Evolutionary conservation across 1,284 basidiomycete genomes (phyloP), one percentile per base, ranked within the genome.

Genomic region (Mrakiaceae sp.): DNA sequence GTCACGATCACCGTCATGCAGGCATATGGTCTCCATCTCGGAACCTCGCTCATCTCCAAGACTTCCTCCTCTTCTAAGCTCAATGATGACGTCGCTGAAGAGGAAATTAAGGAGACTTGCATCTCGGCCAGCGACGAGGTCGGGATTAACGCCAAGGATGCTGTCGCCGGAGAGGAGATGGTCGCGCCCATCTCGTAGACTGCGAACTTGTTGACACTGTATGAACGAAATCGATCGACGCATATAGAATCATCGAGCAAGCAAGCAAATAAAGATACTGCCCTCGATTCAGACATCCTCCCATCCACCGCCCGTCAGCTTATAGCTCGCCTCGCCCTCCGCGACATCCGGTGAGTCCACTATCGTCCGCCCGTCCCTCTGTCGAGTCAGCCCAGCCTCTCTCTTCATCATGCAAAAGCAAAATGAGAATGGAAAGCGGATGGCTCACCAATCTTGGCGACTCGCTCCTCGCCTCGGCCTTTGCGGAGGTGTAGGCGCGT

Each of bases 401-500:
- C 11, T 51, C 11, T 51, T 11, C 11, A 51, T 11, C 49, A 51
- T 51, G 11, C 49, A 11, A n/a, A 51, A 51, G 11, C 49, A 11
- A n/a, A 51, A 51, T 27, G 49, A 51, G 11, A 51, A 51, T 51
- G 49, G n/a, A 51, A 27, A 27, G 27, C 27, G 27, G 27, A 27
- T 27, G 27, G 27, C 27, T 27, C 27, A 27, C 27, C 27, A 7
- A 63, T 55, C 50, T 66, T 66, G 40, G 43, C 47, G 43, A 66
- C 51, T 44, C 64, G 48, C 47, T 58, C 60, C 10, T 66, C 60
- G 3, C 61, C 65, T 49, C 65, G 51, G 4, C 65, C 65, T 42
- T 66, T 66, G 49, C 65, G 46, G 46, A 66, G 65, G 47, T 51
- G 49, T 5, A 66, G 43, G 48, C 65, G 48, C 6, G 65, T 66